Evolutionary conservation across 495 filamentous ascomycete species (phyloP).

Genomic region (Xylaria palmicola): DNA sequence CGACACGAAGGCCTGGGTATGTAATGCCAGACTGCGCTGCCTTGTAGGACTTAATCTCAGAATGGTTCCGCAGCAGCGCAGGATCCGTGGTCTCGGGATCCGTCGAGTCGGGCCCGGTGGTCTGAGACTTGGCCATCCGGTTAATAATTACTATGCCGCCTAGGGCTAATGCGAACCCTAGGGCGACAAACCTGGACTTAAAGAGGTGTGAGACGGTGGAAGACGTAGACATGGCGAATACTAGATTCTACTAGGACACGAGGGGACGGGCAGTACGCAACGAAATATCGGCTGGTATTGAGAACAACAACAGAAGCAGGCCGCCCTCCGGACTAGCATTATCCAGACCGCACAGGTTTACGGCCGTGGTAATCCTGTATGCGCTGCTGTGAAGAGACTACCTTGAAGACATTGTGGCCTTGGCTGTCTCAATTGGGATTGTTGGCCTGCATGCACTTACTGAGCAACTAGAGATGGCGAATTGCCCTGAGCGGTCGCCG

Average conservation of each 20-base stretch:
- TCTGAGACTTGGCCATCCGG: constrained; percentile 30
- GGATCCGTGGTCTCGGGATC: constrained; percentile 61
- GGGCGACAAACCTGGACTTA: constrained; percentile 16
- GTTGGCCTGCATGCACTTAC: constrained; percentile 13
- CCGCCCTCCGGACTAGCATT: background rate
- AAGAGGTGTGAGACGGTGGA: constrained; percentile 16
- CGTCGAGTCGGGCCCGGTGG: constrained; percentile 23
- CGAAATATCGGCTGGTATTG: background rate
- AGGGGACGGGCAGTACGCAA: background rate
- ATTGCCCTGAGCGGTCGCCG: background rate
- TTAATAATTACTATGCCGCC: constrained; percentile 24
- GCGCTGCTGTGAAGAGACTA: constrained; percentile 4
- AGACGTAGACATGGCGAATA: constrained; percentile 28
- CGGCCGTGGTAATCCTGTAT: background rate
- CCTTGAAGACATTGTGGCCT: background rate
- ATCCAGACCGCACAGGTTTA: background rate
- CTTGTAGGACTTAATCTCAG: constrained; percentile 66
- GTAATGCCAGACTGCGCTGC: constrained; percentile 57
- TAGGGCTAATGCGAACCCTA: constrained; percentile 24
- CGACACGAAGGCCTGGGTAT: constrained; percentile 78
- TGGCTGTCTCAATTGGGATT: background rate
- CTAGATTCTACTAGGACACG: background rate
- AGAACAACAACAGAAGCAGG: background rate
- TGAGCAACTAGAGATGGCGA: background rate
- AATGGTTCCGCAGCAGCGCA: constrained; percentile 73